These are phyloP conservation scores for Waltergamsia citrina DNA, from an alignment of 2,329 filamentous ascomycete species.

Conservation along the genomic window DNA sequence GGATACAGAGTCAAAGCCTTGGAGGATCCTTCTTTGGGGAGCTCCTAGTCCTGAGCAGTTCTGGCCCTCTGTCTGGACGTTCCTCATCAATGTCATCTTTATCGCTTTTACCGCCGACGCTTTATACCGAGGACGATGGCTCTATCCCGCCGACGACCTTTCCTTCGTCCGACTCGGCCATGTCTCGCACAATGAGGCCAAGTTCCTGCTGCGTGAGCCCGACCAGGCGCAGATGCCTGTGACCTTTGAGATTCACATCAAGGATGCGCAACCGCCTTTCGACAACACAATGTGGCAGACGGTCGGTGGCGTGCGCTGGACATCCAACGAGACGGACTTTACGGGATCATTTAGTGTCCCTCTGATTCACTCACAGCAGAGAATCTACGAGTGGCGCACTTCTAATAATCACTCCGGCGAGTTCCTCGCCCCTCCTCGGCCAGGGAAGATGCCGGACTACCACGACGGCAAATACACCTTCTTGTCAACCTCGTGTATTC, in stretches of 20 bases:
- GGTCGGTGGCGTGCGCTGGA: conserved; percentile 53
- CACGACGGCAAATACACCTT: conserved; percentile 74
- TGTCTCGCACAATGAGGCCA: conserved; percentile 71
- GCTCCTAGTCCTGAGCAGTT: conserved; percentile 63
- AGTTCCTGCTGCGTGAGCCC: conserved; percentile 77
- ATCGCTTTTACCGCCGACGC: conserved; percentile 67
- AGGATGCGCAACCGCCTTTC: conserved; percentile 37
- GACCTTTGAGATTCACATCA: conserved; percentile 55
- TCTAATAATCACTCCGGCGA: conserved; percentile 81
- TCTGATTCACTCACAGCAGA: conserved; percentile 55
- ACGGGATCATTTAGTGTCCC: conserved; percentile 62
- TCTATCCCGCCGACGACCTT: conserved; percentile 63
- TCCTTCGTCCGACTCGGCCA: conserved; percentile 84
- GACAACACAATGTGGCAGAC: conserved; percentile 56
- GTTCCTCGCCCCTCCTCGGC: conserved; percentile 67
- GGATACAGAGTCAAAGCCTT: conserved; percentile 43
- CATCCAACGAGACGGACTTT: conserved; percentile 73
- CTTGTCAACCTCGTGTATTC: conserved; percentile 85
- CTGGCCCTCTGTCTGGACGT: conserved; percentile 55
- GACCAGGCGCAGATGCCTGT: conserved; percentile 66
- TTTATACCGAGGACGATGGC: conserved; percentile 61
- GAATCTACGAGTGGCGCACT: conserved; percentile 71
- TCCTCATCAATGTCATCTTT: conserved; percentile 62
- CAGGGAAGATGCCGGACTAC: conserved; percentile 51
- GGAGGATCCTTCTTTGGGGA: conserved; percentile 65